Percentiles rank a stretch among this genome's conserved stretches.
phyloP scores from a whole-genome alignment of 2,329 filamentous ascomycete species.

The Clarireedia homoeocarpa region DNA sequence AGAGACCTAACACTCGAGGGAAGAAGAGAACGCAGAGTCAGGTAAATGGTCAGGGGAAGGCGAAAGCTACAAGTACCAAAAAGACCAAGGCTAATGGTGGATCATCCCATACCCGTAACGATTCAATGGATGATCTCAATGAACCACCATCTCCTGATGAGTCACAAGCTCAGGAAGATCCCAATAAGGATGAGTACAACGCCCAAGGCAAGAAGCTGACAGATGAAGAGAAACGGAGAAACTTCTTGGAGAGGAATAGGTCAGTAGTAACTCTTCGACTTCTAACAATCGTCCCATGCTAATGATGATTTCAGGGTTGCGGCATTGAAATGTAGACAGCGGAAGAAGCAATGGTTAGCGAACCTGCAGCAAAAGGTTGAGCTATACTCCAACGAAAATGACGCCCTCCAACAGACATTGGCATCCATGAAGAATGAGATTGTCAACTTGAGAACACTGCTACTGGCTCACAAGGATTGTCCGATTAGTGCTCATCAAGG shows the following conservation, averaged over 20 bases:
- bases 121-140: background rate
- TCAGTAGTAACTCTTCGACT: conserved; percentile 42
- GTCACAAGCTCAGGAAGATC: conserved; percentile 31
- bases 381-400: conserved; percentile 85
- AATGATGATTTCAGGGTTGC: conserved; percentile 58
- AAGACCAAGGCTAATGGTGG: conserved; percentile 57
- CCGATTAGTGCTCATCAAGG: conserved; percentile 85
- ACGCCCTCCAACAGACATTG: conserved; percentile 76
- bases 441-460: conserved; percentile 84
- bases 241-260: conserved; percentile 95
- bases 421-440: conserved; percentile 84
- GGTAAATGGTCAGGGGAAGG: conserved; percentile 61
- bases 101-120: conserved; percentile 24
- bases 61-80: conserved; percentile 49
- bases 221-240: conserved; percentile 96
- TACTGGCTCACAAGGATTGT: conserved; percentile 94
- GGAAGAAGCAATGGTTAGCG: conserved; percentile 97
- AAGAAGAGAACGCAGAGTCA: conserved; percentile 70
- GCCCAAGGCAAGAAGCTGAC: conserved; percentile 70
- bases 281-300: background rate
- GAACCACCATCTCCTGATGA: conserved; percentile 25
- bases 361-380: conserved; percentile 95
- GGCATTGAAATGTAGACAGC: conserved; percentile 90
- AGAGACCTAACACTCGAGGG: conserved; percentile 56
- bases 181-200: conserved; percentile 50